Base-by-base conservation (phyloP, 2,329 filamentous ascomycete genomes). In the Calonectria crousiana region DNA sequence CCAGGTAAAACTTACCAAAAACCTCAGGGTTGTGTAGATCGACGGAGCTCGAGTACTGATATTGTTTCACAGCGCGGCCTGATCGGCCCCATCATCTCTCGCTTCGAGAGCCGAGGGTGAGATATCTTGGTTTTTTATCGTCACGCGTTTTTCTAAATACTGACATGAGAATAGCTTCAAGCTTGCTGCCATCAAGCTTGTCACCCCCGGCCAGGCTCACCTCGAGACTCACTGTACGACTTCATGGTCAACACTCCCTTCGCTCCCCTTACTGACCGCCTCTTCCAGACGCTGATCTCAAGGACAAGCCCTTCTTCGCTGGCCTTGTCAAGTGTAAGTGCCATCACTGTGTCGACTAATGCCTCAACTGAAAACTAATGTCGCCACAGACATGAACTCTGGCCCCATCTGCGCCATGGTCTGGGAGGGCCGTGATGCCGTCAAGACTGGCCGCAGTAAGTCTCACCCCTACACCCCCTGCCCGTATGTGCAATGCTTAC, bases 371-470 rank as follows among this genome's bases (percentile, higher is more conserved):
- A 26, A 36, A 9, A 47, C 77, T 79, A 74, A 79, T 67, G 23
- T 41, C 8, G 28, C 13, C 28, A 58, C 56, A 98, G 95, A 98
- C 93, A 99, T 98, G 97, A 90, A 92, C 87, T 96, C 93, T 87
- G 97, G 97, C 87, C 97, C 97, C 87, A 96, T 99, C 90, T 94
- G 92, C 91, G 97, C 97, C 90, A 99, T 98, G 96, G 94, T 99
- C 89, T 99, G 97, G 97, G 96, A 99, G 89, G 97, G 97, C 86
- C 95, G 94, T 92, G 96, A 99, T 85, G 97, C 93, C 88, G 96
- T 98, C 92, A 98, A 98, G 95, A 98, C 96, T 82, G 97, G 97
- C 88, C 96, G 97, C 86, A 86, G 93, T 95, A 92, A 81, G 92
- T 90, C 78, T 1, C 28, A 51, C 44, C 30, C 58, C 18, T 10